phyloP scores from a whole-genome alignment of 2,329 filamentous ascomycete species.

The Chaetoscypha palmicola region DNA sequence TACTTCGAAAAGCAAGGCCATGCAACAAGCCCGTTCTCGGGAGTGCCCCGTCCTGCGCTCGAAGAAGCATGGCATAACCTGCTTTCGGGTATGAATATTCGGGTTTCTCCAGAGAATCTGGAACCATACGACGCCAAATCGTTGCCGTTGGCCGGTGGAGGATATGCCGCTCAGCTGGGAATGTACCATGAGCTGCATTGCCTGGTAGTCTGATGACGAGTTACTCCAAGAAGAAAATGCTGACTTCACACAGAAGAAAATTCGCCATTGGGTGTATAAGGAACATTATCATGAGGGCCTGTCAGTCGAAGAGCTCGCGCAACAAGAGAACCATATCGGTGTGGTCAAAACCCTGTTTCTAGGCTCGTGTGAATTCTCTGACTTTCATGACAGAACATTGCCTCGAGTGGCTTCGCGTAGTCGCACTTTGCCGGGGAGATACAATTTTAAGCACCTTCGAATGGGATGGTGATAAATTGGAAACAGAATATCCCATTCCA shows the following conservation, averaged over 20 bases:
- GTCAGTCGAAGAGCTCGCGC: background rate
- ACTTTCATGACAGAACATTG: background rate
- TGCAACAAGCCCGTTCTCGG: background rate
- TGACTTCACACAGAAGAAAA: background rate
- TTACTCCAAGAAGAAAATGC: background rate
- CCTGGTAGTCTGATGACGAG: background rate
- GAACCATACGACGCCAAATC: background rate
- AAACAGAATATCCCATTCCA: background rate
- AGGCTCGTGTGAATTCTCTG: background rate
- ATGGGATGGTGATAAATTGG: background rate
- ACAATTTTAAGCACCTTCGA: background rate
- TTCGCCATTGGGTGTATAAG: constrained; percentile 1
- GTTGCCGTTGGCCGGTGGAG: background rate
- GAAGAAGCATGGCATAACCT: constrained; percentile 5
- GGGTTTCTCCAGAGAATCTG: background rate
- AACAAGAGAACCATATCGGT: background rate
- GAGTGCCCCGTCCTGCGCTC: background rate
- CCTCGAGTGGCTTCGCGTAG: background rate
- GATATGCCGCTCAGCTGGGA: constrained; percentile 1
- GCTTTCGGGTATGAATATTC: background rate
- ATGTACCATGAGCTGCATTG: constrained; percentile 5
- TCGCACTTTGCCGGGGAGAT: background rate
- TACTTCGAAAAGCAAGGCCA: background rate
- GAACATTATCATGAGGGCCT: background rate
- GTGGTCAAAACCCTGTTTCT: background rate